Evolutionary conservation across 2,329 filamentous ascomycete species (phyloP).

Genomic region (Leptographium flavum): DNA sequence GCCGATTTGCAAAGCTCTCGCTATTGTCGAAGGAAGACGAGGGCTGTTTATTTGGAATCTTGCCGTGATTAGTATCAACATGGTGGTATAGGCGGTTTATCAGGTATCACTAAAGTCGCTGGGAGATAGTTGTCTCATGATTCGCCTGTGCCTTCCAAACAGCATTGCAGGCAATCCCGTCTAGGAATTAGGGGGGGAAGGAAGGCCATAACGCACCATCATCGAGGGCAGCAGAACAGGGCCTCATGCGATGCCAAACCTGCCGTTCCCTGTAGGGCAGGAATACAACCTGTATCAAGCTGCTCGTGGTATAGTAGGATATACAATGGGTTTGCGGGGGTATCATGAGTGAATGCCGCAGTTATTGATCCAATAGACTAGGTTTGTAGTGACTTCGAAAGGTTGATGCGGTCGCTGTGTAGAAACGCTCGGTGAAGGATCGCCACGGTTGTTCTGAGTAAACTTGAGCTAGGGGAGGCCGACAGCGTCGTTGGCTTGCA

Average conservation of each 20-base stretch:
- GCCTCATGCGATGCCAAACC: conserved; percentile 9
- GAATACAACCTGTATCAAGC: not conserved
- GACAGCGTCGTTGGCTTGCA: too few species aligned
- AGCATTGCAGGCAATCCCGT: not conserved
- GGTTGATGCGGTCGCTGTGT: too few species aligned
- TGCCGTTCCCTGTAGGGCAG: conserved; percentile 5
- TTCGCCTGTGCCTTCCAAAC: too few species aligned
- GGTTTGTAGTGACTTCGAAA: too few species aligned
- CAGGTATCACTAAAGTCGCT: too few species aligned
- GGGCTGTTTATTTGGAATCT: conserved; percentile 26
- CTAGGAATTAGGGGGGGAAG: not conserved
- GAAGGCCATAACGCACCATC: conserved; percentile 9
- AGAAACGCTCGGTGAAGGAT: too few species aligned
- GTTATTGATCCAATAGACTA: too few species aligned
- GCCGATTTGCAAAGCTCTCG: conserved; percentile 42
- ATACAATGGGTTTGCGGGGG: not conserved
- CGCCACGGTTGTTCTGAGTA: too few species aligned
- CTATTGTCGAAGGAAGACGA: conserved; percentile 43
- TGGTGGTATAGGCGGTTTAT: not conserved
- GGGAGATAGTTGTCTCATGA: too few species aligned
- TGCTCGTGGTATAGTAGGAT: not conserved
- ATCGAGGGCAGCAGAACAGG: conserved; percentile 9
- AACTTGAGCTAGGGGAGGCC: too few species aligned
- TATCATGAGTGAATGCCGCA: not conserved
- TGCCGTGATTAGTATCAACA: not conserved